Conservation (phyloP, 2,329 filamentous ascomycete genomes). For the Albifimbria verrucaria region DNA sequence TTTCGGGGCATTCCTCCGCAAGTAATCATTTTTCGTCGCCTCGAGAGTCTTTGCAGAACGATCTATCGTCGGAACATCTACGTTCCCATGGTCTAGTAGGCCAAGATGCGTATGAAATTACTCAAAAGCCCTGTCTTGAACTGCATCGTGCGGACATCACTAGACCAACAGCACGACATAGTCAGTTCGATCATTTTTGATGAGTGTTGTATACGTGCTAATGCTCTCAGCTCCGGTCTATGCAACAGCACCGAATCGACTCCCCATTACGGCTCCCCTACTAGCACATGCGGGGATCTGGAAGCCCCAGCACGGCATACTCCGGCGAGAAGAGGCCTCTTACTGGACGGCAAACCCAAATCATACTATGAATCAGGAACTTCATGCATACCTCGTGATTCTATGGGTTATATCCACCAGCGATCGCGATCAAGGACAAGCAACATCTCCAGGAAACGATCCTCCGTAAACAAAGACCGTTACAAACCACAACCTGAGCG, state of each 20-base stretch:
- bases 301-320: slow-evolving; percentile 22
- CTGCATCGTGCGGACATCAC: too few species aligned
- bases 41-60: too few species aligned
- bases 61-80: too few species aligned
- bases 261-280: slow-evolving; percentile 10
- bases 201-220: too few species aligned
- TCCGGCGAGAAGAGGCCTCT: slow-evolving; percentile 7
- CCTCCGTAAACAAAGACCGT: slow-evolving; percentile 10
- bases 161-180: too few species aligned
- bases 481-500: slow-evolving; percentile 15
- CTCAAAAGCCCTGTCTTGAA: too few species aligned
- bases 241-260: neutral
- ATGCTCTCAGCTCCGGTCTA: too few species aligned
- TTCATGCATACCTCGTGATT: slow-evolving; percentile 3
- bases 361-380: slow-evolving; percentile 2
- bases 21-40: too few species aligned
- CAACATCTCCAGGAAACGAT: slow-evolving; percentile 29
- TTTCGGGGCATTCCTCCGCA: too few species aligned
- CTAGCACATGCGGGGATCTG: slow-evolving; percentile 27
- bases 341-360: slow-evolving; percentile 4
- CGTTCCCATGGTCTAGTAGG: too few species aligned
- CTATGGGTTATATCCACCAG: neutral
- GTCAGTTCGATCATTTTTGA: too few species aligned
- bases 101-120: too few species aligned
- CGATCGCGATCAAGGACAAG: slow-evolving; percentile 26